These are phyloP conservation scores for Phaeolepiota aurea DNA, from an alignment of 768 basidiomycete species.

Conservation along the genomic window DNA sequence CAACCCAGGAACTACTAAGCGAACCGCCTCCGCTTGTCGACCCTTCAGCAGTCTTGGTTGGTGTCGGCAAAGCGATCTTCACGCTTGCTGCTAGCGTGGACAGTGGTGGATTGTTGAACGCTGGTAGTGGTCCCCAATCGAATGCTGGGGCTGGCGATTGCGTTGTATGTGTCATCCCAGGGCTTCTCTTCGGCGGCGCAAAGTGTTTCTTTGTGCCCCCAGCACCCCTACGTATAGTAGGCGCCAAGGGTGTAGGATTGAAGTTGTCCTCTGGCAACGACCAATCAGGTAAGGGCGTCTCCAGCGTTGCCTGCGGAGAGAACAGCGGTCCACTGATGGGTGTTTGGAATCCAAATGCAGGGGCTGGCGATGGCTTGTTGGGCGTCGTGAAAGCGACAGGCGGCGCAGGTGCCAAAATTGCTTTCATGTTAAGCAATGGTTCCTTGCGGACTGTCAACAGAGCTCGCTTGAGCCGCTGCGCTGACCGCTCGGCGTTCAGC, in stretches of 20 bases:
- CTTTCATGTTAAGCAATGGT: constrained; percentile 60
- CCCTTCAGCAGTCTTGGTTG: too few species aligned
- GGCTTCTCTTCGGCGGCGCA: constrained; percentile 28
- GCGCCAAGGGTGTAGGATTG: constrained; percentile 23
- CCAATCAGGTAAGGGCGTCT: constrained; percentile 15
- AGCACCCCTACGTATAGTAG: constrained; percentile 23
- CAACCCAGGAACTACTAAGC: too few species aligned
- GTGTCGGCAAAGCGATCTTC: neutral
- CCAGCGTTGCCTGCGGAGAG: constrained; percentile 8
- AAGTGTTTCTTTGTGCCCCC: constrained; percentile 30
- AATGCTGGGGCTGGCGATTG: constrained; percentile 28
- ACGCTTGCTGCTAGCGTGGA: constrained; percentile 1
- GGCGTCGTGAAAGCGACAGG: constrained; percentile 29
- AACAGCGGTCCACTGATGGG: constrained; percentile 17
- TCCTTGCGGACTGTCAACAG: constrained; percentile 51
- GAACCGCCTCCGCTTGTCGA: too few species aligned
- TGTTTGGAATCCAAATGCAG: constrained; percentile 14
- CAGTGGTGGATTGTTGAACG: constrained; percentile 21
- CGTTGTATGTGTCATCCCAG: constrained; percentile 12
- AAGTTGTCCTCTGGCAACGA: constrained; percentile 33
- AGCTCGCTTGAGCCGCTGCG: constrained; percentile 60
- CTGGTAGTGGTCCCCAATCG: constrained; percentile 58
- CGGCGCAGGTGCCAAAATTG: constrained; percentile 24
- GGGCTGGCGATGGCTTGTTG: constrained; percentile 12
- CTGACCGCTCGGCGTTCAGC: constrained; percentile 71